Conservation (phyloP, 2,329 filamentous ascomycete species). For the Cladosporium sp. region DNA sequence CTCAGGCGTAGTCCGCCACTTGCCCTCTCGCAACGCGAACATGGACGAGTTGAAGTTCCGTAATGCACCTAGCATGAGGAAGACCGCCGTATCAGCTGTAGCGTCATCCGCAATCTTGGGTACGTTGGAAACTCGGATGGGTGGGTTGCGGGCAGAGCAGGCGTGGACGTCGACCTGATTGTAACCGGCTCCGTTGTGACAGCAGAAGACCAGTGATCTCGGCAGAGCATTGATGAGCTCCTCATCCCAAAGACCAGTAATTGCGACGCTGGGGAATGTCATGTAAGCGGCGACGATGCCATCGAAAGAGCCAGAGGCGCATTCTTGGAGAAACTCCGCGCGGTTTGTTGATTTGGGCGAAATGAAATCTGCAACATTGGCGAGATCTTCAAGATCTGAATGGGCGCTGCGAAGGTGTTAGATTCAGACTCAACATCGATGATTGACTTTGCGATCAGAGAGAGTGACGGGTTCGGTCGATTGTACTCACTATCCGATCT, state of each 20-base stretch:
- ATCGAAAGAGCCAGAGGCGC: conserved; percentile 63
- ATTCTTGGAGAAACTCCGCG: conserved; percentile 68
- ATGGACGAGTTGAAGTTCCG: conserved; percentile 71
- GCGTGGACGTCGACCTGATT: conserved; percentile 76
- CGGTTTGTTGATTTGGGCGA: conserved; percentile 62
- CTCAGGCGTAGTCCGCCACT: conserved; percentile 63
- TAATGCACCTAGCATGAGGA: conserved; percentile 76
- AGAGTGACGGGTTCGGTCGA: conserved; percentile 6
- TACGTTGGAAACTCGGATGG: conserved; percentile 73
- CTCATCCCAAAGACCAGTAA: conserved; percentile 70
- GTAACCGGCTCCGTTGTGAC: conserved; percentile 69
- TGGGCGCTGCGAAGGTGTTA: conserved; percentile 57
- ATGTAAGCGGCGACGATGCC: conserved; percentile 67
- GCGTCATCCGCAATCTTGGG: conserved; percentile 80
- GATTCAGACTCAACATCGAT: conserved; percentile 48
- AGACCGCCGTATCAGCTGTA: conserved; percentile 79
- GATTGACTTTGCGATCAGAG: conserved; percentile 15
- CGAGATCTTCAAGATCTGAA: conserved; percentile 63
- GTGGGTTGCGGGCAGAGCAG: conserved; percentile 61
- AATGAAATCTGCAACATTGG: conserved; percentile 64
- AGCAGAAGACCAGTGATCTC: conserved; percentile 41
- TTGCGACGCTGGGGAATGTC: conserved; percentile 63
- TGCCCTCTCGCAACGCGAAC: conserved; percentile 62
- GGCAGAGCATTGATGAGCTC: conserved; percentile 61
- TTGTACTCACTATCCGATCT: conserved; percentile 58